Evolutionary conservation across 257 asterid species (phyloP), one percentile per base, ranked within the genome.

Genomic region (Fraxinus excelsior): DNA sequence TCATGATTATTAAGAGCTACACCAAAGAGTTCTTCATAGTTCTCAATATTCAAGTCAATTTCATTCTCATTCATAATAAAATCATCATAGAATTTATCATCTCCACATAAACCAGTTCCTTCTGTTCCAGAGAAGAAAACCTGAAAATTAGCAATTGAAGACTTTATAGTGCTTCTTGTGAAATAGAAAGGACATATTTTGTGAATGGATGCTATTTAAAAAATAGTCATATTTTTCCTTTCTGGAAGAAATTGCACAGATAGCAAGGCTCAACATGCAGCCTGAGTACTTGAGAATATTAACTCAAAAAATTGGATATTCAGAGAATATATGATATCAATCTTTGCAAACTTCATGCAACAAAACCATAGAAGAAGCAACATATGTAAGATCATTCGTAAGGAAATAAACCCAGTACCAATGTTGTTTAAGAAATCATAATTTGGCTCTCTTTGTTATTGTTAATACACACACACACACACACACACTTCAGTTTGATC

Each of bases 1-100:
- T 87, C 90, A 3, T 86, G 85, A 79, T 88, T 71, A 74, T 84
- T 85, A 75, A 88, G 85, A 78, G 88, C 88, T 66, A 65, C 85
- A 51, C 90, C 94, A 83, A 90, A 88, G 44, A 95, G 81, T 72
- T 91, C 98, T 58, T 93, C 94, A 67, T 90, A 93, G 83, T 88
- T 86, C 74, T 86, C 94, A 77, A 89, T 82, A 56, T 84, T 86
- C 13, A 90, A 71, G 81, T 90, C 96, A 76, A 86, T 87, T 79
- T 91, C 98, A 76, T n/a, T n/a, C n/a, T n/a, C n/a, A n/a, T 91
- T 96, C 87, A 91, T 80, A 76, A 78, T 84, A 73, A 86, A 86
- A 80, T 85, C 88, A 67, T 85, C 94, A 76, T 78, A 86, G 79
- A 91, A 85, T 72, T 74, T 67, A 74, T 82, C 82, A 72, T 86